Conservation (phyloP, 208 protist genomes). For the Wallacemonas collosoma region DNA sequence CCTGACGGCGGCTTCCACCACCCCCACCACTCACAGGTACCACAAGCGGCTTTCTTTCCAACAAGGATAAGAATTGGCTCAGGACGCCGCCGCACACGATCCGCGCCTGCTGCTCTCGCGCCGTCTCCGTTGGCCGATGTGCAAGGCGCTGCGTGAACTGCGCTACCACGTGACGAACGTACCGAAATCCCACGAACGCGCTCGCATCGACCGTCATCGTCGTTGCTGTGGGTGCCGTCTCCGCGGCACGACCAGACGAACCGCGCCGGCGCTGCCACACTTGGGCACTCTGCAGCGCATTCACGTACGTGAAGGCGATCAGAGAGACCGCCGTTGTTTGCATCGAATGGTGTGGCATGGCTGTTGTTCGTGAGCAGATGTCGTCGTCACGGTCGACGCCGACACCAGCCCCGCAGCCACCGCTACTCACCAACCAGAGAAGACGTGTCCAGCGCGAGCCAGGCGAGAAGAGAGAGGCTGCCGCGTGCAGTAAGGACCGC, state of each 20-base stretch:
- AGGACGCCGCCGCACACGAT: background rate
- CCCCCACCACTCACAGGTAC: background rate
- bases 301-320: slow-evolving; percentile 21
- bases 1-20: background rate
- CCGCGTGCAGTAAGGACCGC: slow-evolving; percentile 2
- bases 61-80: background rate
- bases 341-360: background rate
- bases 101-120: background rate
- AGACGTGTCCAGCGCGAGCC: slow-evolving; percentile 2
- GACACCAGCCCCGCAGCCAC: no score
- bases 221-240: background rate
- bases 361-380: no score
- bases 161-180: background rate
- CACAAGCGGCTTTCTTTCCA: slow-evolving; percentile 11
- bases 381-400: no score
- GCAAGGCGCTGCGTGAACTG: slow-evolving; percentile 3
- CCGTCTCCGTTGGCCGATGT: background rate
- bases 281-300: slow-evolving; percentile 3
- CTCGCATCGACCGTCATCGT: slow-evolving; percentile 4
- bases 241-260: no score
- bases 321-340: slow-evolving; percentile 10
- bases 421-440: slow-evolving; percentile 7
- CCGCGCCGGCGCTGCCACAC: slow-evolving; percentile 13
- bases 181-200: slow-evolving; percentile 4
- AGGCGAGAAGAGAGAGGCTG: slow-evolving; percentile 18